Base-by-base conservation (phyloP, 78 protist species). In the Dictyostelium firmibasis region DNA sequence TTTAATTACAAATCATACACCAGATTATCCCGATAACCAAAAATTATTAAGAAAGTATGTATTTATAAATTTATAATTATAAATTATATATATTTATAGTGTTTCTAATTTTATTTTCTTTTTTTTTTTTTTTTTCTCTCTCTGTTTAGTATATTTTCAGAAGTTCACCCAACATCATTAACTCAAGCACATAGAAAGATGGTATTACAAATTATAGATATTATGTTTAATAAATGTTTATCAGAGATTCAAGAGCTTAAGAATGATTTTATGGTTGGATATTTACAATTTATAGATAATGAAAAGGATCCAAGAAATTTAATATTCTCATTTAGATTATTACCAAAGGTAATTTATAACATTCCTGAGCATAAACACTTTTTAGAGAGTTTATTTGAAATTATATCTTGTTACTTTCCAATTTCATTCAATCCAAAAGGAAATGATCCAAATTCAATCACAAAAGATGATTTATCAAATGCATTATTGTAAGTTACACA, bases 271-370 rank as follows among this genome's bases (percentile, higher is more conserved):
- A 97, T 97, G 77, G 53, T 85, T 33, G 98, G 97, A 47, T 95
- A 86, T 36, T 50, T 97, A 25, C 98, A 93, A 43, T 85, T 93
- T 27, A 44, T 98, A n/a, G 99, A 98, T 27, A 98, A 98, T 64
- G 99, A 98, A 87, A 97, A 98, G 77, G 99, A 98, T 93, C 99
- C 99, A n/a, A 94, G 99, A 77, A 97, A 97, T 91, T 88, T 98
- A 11, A 38, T 96, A 41, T 75, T 27, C 25, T 94, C 85, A 70
- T 97, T 98, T 38, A 62, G 33, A 67, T 38, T 97, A 60, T 50
- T 76, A 29, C 96, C 92, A 77, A 60, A 33, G 13, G 92, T 85
- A 4, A 69, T 96, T 13, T 31, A 60, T 6, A 43, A 62, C 25
- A 85, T 94, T 6, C 97, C 97, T 20, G 91, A 94, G 8, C 84